Base-by-base conservation (phyloP, 345 rosid species). In the Eucalyptus microcorys region DNA sequence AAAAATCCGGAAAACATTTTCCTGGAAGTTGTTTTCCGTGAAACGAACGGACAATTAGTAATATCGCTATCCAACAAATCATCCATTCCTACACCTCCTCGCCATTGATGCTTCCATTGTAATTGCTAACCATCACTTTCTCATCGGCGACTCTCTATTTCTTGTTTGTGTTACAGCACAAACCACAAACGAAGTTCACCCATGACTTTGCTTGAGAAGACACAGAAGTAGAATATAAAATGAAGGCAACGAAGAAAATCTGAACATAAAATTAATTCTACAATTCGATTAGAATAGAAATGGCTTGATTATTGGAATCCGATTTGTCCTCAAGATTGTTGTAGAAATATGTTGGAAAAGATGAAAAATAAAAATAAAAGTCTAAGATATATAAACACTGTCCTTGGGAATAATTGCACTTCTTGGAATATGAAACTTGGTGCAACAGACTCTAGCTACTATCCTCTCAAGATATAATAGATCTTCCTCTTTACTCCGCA, bases 361-460 rank as follows among this genome's bases (percentile, higher is more conserved):
- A 32, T 32, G 22, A 68, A 68, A 68, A 68, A 19, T 68, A 32
- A 68, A 40, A 32, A 32, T 10, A 57, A 26, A 57, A 4, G 30
- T 57, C 30, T 57, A 26, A 26, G 64, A 26, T 11, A 26, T 26
- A n/a, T 26, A 57, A 10, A 26, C 30, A 57, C 0, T 10, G 3
- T 57, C 61, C 30, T 55, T 24, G 30, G 30, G 30, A 22, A 55
- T 24, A 55, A 24, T 57, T 57, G 30, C 64, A 11, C 64, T 26
- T 57, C 14, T 57, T 57, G 14, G 0, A 57, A 11, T 57, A 57
- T 0, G n/a, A 57, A 24, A 24, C n/a, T 2, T 57, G 3, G 14
- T 57, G 64, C 1, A 1, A 57, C 3, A 4, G 10, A 52, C 10
- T 52, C 24, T 52, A 57, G 14, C 24, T 10, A 0, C 7, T 57